A percentile compares a stretch with the other conserved stretches of the same genome.
Conservation (phyloP, 768 basidiomycete genomes). For the Hericium coralloides region DNA sequence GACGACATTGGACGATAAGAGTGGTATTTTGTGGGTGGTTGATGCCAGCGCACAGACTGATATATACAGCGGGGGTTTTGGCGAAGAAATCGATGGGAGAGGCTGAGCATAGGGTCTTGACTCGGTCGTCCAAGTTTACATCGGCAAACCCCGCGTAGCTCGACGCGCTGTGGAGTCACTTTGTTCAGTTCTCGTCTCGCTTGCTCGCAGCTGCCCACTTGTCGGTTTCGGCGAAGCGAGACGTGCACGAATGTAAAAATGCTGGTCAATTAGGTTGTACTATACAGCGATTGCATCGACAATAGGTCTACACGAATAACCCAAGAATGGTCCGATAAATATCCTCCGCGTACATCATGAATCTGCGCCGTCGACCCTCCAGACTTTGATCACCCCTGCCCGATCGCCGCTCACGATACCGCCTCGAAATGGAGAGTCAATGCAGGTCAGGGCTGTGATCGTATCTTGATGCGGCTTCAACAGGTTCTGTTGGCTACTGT, state of each 20-base stretch:
- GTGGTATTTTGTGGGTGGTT: conserved; percentile 1
- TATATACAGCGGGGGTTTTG: conserved; percentile 13
- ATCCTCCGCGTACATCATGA: not conserved
- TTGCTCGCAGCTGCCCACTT: too few species aligned
- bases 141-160: too few species aligned
- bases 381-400: conserved; percentile 85
- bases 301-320: too few species aligned
- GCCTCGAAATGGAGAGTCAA: conserved; percentile 90
- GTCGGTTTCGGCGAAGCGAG: too few species aligned
- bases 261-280: too few species aligned
- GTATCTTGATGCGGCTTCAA: conserved; percentile 87
- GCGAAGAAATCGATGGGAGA: conserved; percentile 2
- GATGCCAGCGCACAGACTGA: conserved; percentile 6
- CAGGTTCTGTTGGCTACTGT: conserved; percentile 75
- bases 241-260: too few species aligned
- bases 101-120: not conserved
- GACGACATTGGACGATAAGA: conserved; percentile 17
- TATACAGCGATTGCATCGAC: too few species aligned
- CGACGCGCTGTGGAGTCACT: too few species aligned
- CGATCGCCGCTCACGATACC: conserved; percentile 90
- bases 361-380: conserved; percentile 53
- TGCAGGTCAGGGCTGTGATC: conserved; percentile 73
- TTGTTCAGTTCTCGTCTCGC: too few species aligned
- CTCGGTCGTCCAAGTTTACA: too few species aligned
- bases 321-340: not conserved